Evolutionary conservation across 2,329 filamentous ascomycete species (phyloP).

Genomic region (Pseudogymnoascus sp.): DNA sequence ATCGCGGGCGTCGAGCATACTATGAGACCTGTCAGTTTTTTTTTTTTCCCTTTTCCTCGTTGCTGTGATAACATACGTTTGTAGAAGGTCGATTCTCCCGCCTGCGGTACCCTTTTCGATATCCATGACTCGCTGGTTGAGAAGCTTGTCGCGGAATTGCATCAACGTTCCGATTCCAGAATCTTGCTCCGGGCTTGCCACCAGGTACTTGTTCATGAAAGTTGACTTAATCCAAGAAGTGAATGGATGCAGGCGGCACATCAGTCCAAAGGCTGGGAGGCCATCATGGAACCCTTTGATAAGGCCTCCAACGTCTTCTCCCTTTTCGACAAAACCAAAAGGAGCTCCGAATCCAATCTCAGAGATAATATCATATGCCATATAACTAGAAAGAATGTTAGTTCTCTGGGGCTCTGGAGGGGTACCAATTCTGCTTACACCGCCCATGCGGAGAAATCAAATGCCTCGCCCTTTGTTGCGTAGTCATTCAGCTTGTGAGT

Average conservation of each 20-base stretch:
- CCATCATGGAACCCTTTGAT: slow-evolving; percentile 49
- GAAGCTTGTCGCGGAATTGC: slow-evolving; percentile 48
- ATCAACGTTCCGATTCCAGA: slow-evolving; percentile 49
- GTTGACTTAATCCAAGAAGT: slow-evolving; percentile 49
- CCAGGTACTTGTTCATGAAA: slow-evolving; percentile 43
- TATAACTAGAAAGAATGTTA: slow-evolving; percentile 28
- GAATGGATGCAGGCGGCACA: slow-evolving; percentile 45
- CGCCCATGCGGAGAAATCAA: slow-evolving; percentile 51
- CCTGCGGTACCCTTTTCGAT: slow-evolving; percentile 38
- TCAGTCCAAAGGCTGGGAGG: slow-evolving; percentile 42
- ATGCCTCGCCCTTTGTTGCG: slow-evolving; percentile 34
- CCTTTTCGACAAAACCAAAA: slow-evolving; percentile 48
- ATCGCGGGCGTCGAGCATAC: slow-evolving; percentile 32
- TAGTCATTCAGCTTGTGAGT: slow-evolving; percentile 42
- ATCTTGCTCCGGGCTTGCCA: slow-evolving; percentile 45
- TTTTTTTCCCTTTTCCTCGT: slow-evolving; percentile 10
- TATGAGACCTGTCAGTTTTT: slow-evolving; percentile 1
- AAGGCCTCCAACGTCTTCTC: slow-evolving; percentile 43
- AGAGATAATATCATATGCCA: slow-evolving; percentile 52
- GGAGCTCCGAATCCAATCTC: slow-evolving; percentile 49
- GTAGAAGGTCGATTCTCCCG: slow-evolving; percentile 44
- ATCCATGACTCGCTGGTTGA: slow-evolving; percentile 40
- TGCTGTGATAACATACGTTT: slow-evolving; percentile 33
- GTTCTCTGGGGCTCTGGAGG: background rate
- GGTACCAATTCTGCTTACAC: slow-evolving; percentile 29